These are phyloP conservation scores for Clavaria fumosa DNA, from an alignment of 768 basidiomycete genomes.

Conservation along the genomic window DNA sequence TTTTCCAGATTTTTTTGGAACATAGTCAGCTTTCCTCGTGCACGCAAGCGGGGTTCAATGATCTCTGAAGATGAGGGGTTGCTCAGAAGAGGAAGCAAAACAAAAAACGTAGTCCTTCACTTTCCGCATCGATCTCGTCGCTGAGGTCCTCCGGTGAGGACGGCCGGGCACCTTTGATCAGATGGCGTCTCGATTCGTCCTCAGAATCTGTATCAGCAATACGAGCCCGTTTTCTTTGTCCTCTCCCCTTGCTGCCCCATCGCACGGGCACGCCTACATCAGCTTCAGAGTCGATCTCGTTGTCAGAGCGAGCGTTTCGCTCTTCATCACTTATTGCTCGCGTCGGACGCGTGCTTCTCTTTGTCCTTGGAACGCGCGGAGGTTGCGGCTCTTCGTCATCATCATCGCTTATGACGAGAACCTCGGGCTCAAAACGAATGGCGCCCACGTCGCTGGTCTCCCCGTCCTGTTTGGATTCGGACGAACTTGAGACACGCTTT, in stretches of 20 bases:
- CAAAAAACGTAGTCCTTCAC: slow-evolving; percentile 30
- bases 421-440: slow-evolving; percentile 33
- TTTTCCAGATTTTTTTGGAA: slow-evolving; percentile 54
- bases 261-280: slow-evolving; percentile 3
- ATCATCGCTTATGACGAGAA: slow-evolving; percentile 7
- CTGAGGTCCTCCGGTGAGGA: slow-evolving; percentile 27
- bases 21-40: slow-evolving; percentile 38
- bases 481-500: background rate
- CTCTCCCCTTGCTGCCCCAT: slow-evolving; percentile 4
- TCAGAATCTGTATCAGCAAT: slow-evolving; percentile 22
- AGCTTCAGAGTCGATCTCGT: slow-evolving; percentile 10
- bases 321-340: too few relatives aligned
- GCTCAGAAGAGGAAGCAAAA: slow-evolving; percentile 1
- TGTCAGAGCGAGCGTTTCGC: too few relatives aligned
- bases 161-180: slow-evolving; percentile 29
- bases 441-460: slow-evolving; percentile 20
- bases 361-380: slow-evolving; percentile 7
- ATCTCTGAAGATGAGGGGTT: slow-evolving; percentile 29
- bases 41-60: slow-evolving; percentile 45
- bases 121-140: slow-evolving; percentile 35
- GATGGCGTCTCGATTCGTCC: slow-evolving; percentile 20
- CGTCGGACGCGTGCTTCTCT: slow-evolving; percentile 7
- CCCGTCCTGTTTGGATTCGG: slow-evolving; percentile 2
- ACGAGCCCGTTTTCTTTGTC: slow-evolving; percentile 10
- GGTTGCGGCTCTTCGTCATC: slow-evolving; percentile 10